Percentiles rank a stretch among this genome's conserved stretches.
phyloP scores from a whole-genome alignment of 805 yeast genomes.

The Maudiozyma bulderi region DNA sequence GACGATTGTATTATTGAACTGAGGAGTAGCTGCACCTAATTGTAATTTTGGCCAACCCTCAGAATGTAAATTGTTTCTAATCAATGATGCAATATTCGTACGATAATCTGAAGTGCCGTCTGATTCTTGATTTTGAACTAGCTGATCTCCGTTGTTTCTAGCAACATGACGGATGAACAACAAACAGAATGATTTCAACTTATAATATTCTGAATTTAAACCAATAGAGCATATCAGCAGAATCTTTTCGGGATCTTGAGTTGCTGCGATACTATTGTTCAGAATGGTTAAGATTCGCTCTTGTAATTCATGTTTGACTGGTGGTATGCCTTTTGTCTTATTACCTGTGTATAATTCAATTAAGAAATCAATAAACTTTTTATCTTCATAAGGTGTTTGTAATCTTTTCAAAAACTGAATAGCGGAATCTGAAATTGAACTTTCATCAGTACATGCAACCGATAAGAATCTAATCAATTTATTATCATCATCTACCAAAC shows the following conservation, averaged over 20 bases:
- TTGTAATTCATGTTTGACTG: constrained; percentile 46
- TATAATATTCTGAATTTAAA: constrained; percentile 41
- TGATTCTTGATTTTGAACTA: constrained; percentile 5
- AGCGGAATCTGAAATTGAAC: constrained; percentile 46
- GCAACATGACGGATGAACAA: constrained; percentile 58
- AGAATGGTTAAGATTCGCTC: constrained; percentile 45
- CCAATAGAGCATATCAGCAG: constrained; percentile 50
- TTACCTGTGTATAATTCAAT: constrained; percentile 45
- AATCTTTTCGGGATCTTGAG: constrained; percentile 31
- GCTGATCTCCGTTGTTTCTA: constrained; percentile 19
- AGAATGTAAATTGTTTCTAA: constrained; percentile 42
- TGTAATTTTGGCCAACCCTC: constrained; percentile 55
- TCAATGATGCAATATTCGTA: constrained; percentile 39
- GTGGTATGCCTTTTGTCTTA: constrained; percentile 33
- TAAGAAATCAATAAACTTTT: constrained; percentile 34
- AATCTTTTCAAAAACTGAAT: constrained; percentile 42
- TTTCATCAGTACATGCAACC: constrained; percentile 54
- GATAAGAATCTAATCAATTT: constrained; percentile 40
- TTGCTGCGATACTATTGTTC: constrained; percentile 43
- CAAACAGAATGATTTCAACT: constrained; percentile 48
- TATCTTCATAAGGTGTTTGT: constrained; percentile 43
- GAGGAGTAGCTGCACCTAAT: constrained; percentile 25
- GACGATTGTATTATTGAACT: constrained; percentile 31
- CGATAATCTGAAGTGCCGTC: constrained; percentile 9
- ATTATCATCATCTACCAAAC: constrained; percentile 34